Base-by-base conservation (phyloP, 805 yeast species). In the Wickerhamomyces kurtzmanii region DNA sequence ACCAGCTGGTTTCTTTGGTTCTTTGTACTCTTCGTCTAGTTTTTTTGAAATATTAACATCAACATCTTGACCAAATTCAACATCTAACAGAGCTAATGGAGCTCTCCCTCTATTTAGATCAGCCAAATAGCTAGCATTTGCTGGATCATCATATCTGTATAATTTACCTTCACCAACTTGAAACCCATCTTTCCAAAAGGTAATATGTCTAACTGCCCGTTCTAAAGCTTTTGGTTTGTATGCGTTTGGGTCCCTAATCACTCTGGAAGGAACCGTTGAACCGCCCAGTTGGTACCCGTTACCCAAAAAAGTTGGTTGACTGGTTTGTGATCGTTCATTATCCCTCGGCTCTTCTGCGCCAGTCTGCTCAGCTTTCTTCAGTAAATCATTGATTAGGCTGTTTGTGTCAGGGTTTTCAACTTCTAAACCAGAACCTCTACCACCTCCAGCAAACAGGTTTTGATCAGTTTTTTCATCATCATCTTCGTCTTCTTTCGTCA, bases 161-260 rank as follows among this genome's bases (percentile, higher is more conserved):
- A 91, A 65, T 15, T 72, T 71, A 3, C 97, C 97, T 27, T 87
- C 95, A 18, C 91, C 97, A 15, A 91, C 86, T 37, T 85, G 84
- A 56, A 91, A 91, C 2, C 98, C 98, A 45, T 91, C 89, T 41
- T 75, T 79, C 98, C 98, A 91, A 51, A 91, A 89, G 0, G 94
- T 84, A 36, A 91, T 79, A 23, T 81, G 81, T 46, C 97, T 69
- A 12, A 68, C 65, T 5, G 79, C 95, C 33, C 72, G 75, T 22
- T 57, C 62, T 4, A 51, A 44, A 22, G 41, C 49, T 19, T 40
- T 38, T 16, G 49, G 43, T 8, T 44, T 34, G 6, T 37, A 29
- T 2, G 44, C 41, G 12, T 31, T 34, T 2, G 63, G 51, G 35
- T 63, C 65, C 6, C 51, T 51, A n/a, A 55, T 45, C 3, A 45